phyloP scores from a whole-genome alignment of 352 stramenopile species.

The Elongisporangium anandrum region DNA sequence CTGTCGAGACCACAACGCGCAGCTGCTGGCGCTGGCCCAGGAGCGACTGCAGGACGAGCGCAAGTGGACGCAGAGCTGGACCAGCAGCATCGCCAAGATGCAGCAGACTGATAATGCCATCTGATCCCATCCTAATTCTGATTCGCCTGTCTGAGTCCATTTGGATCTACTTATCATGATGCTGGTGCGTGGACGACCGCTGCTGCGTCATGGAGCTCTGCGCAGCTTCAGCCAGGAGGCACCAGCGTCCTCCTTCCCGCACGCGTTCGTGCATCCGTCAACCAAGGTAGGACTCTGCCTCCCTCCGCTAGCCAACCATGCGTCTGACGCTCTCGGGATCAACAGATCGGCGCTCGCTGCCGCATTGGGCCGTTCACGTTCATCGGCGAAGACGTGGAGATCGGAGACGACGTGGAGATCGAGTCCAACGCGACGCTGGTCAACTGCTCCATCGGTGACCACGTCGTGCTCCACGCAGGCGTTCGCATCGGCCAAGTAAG shows the following conservation, averaged over 20 bases:
- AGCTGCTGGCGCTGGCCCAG: constrained; percentile 18
- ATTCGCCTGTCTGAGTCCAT: not conserved
- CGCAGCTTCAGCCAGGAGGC: not conserved
- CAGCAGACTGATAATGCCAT: not conserved
- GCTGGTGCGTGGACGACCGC: not conserved
- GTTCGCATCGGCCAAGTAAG: constrained; percentile 55
- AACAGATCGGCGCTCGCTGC: constrained; percentile 54
- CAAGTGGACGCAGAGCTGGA: constrained; percentile 49
- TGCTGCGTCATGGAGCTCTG: not conserved
- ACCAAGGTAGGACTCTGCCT: constrained; percentile 24
- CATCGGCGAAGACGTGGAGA: constrained; percentile 50
- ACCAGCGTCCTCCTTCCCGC: constrained; percentile 9
- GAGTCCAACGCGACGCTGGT: constrained; percentile 53
- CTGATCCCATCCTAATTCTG: not conserved
- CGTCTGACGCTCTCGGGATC: not conserved
- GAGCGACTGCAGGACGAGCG: constrained; percentile 53
- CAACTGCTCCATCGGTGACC: constrained; percentile 60
- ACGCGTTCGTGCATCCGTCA: constrained; percentile 29
- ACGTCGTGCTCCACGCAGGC: constrained; percentile 71
- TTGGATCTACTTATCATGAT: not conserved
- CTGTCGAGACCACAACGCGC: constrained; percentile 11
- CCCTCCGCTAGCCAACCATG: not conserved
- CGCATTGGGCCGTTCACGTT: constrained; percentile 49
- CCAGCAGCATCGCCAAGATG: constrained; percentile 35
- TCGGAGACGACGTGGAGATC: constrained; percentile 50